These are phyloP conservation scores for Erysiphe neolycopersici DNA, from an alignment of 2,329 filamentous ascomycete species.

Conservation along the genomic window DNA sequence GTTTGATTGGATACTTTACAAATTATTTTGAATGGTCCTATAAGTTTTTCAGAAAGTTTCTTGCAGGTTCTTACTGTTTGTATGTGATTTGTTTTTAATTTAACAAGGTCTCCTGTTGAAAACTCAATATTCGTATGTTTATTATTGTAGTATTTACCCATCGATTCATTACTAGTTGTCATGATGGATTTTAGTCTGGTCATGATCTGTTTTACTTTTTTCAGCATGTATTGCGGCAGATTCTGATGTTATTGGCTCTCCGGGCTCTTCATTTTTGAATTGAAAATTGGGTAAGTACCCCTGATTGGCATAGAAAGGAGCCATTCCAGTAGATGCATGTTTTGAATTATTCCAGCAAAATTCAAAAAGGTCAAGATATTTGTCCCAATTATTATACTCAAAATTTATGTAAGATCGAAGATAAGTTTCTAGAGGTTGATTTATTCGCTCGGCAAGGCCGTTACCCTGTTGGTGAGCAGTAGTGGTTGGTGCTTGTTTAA, in stretches of 20 bases:
- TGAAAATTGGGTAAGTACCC: background rate
- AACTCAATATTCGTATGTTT: background rate
- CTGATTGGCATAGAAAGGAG: background rate
- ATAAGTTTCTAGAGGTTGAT: slow-evolving; percentile 1
- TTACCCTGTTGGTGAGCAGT: background rate
- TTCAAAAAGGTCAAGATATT: background rate
- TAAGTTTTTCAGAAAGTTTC: background rate
- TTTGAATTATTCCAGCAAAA: background rate
- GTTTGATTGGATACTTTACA: background rate
- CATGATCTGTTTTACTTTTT: background rate
- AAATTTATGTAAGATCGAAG: slow-evolving; percentile 2
- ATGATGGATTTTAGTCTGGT: background rate
- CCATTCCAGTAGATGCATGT: background rate
- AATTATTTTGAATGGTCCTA: slow-evolving; percentile 1
- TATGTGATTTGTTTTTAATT: background rate
- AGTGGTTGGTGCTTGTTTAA: too few relatives aligned
- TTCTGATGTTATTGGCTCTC: background rate
- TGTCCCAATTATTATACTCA: slow-evolving; percentile 2
- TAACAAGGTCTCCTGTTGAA: background rate
- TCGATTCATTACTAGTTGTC: background rate
- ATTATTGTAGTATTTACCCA: background rate
- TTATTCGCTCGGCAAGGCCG: background rate
- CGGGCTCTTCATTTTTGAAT: background rate
- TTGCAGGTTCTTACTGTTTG: background rate
- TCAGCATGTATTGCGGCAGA: background rate